Base-by-base conservation (phyloP, 768 basidiomycete species). In the Mycena capillaripes region DNA sequence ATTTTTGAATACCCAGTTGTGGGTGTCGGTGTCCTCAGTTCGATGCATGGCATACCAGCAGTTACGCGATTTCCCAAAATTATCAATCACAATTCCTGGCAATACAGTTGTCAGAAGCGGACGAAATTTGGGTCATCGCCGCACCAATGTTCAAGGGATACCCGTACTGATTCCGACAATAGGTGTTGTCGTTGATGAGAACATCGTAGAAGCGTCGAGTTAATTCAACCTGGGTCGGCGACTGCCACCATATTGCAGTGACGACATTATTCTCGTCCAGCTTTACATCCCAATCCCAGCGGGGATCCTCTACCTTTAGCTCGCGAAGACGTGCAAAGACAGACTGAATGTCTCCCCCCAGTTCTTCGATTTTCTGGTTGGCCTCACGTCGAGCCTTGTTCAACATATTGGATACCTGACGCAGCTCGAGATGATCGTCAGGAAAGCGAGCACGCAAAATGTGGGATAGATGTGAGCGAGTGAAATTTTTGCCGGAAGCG, bases 211-310 rank as follows among this genome's bases (percentile, higher is more conserved):
- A 82, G 3, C 70, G 73, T 23, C 61, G 44, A 3, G 74, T 61
- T 12, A 82, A 74, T 0, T 75, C 66, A 2, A 56, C 74, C 62
- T 84, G 82, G 4, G 38, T 42, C 12, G 81, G 81, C 11, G 78
- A 80, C 65, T 81, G 80, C 83, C 83, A 84, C 75, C 78, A 82
- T 1, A 82, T 12, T 7, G 46, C 79, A 36, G 59, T 73, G 14
- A 79, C 71, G 4, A 73, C 61, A 9, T 69, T 61, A 21, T 61
- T 25, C 17, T 76, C 74, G 52, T 79, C 73, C 4, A 81, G 21
- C 57, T 72, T 67, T 29, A 81, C 44, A n/a, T 75, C 62, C 57
- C 42, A 80, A 27, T 64, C 32, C 81, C 81, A 84, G 1, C 78
- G 73, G 23, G 67, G 74, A 53, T 78, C 74, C 14, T 44, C 40